Percentiles rank a stretch among this genome's conserved stretches.
These are phyloP conservation scores for Backusella liffmaniae DNA, from an alignment of 192 early-diverging fungal genomes.

Conservation along the genomic window DNA sequence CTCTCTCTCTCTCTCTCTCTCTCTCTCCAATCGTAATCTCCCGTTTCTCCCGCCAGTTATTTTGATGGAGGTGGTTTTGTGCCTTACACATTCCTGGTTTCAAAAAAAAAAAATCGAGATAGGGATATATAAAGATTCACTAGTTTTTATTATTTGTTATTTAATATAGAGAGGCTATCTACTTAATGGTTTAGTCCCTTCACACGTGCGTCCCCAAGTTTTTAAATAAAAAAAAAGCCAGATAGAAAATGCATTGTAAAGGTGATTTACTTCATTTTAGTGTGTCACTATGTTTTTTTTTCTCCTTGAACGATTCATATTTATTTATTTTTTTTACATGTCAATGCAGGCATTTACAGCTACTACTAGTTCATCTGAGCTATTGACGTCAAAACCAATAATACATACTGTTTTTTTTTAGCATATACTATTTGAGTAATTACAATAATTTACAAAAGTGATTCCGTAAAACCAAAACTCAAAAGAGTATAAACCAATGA, in stretches of 20 bases:
- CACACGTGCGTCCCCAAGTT: background rate
- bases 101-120: background rate
- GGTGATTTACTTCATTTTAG: background rate
- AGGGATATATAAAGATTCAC: background rate
- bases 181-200: background rate
- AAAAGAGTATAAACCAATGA: background rate
- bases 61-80: background rate
- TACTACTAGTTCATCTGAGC: background rate
- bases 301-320: background rate
- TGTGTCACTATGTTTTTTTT: background rate
- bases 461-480: background rate
- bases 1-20: background rate
- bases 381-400: background rate
- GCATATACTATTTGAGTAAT: background rate
- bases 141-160: background rate
- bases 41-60: background rate
- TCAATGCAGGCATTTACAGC: background rate
- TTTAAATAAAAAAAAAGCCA: background rate
- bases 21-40: background rate
- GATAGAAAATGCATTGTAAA: background rate
- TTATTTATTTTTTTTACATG: background rate
- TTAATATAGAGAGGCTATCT: background rate
- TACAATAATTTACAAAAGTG: background rate
- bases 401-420: background rate
- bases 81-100: background rate